Percentiles rank a stretch among this genome's conserved stretches.
Evolutionary conservation across 805 yeast species (phyloP).

Genomic region (Saccharomycopsis lassenensis): DNA sequence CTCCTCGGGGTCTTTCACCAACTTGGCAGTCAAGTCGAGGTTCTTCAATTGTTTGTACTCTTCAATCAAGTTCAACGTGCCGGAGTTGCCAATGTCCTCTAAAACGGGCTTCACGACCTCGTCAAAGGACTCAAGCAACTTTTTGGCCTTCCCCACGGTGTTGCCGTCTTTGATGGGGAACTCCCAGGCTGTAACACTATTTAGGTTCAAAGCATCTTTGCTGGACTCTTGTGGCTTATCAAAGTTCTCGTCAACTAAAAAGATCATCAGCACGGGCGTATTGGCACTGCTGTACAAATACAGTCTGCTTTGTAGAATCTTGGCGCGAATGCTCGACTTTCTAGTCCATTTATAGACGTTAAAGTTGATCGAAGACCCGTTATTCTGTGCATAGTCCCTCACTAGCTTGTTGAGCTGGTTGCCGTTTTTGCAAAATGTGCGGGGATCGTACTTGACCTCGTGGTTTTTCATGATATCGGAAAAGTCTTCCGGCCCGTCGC

Average conservation of each 20-base stretch:
- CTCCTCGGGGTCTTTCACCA: slow-evolving; percentile 10
- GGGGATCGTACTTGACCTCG: slow-evolving; percentile 4
- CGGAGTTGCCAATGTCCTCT: neutral
- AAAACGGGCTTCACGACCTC: slow-evolving; percentile 10
- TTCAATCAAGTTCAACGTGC: slow-evolving; percentile 10
- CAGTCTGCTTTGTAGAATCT: slow-evolving; percentile 28
- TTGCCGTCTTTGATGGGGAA: slow-evolving; percentile 15
- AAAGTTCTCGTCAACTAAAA: slow-evolving; percentile 13
- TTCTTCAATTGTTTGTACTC: slow-evolving; percentile 7
- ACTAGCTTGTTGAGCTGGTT: slow-evolving; percentile 6
- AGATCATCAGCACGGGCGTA: slow-evolving; percentile 26
- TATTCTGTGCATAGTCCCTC: slow-evolving; percentile 18
- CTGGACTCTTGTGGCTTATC: neutral
- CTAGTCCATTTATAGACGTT: slow-evolving; percentile 29
- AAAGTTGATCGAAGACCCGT: slow-evolving; percentile 25
- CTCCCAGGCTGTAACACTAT: slow-evolving; percentile 13
- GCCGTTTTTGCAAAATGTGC: slow-evolving; percentile 10
- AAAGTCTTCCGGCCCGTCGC: neutral
- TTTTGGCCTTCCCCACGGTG: slow-evolving; percentile 15
- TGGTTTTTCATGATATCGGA: slow-evolving; percentile 1
- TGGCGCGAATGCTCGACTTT: slow-evolving; percentile 23
- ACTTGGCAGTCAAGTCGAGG: slow-evolving; percentile 4
- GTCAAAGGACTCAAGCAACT: slow-evolving; percentile 13
- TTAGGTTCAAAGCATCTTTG: neutral
- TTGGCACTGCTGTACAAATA: slow-evolving; percentile 33